These are phyloP conservation scores for Xylaria scruposa DNA, from an alignment of 495 filamentous ascomycete genomes.

Conservation along the genomic window DNA sequence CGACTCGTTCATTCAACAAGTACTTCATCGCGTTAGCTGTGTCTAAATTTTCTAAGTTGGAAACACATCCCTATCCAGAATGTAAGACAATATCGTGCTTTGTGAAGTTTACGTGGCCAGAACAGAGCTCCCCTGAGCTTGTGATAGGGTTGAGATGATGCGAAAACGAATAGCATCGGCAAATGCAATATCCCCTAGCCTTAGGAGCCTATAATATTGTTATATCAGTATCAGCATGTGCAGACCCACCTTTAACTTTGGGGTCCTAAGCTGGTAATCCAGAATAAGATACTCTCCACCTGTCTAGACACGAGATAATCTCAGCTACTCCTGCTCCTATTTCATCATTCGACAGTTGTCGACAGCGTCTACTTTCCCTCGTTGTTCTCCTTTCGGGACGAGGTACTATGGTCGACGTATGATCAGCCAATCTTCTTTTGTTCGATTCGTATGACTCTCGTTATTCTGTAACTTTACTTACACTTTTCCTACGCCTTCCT, in stretches of 20 bases:
- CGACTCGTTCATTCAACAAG: neutral
- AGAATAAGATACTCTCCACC: constrained; percentile 4
- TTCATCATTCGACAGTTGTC: constrained; percentile 23
- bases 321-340: constrained; percentile 26
- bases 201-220: neutral
- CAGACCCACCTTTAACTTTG: neutral
- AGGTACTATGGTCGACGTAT: constrained; percentile 13
- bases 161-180: neutral
- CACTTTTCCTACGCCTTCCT: constrained; percentile 22
- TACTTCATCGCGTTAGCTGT: neutral
- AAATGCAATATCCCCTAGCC: neutral
- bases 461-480: constrained; percentile 31
- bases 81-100: neutral
- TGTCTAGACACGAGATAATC: constrained; percentile 18
- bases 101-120: constrained; percentile 21
- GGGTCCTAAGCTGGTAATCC: neutral
- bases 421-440: neutral
- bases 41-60: neutral
- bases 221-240: neutral
- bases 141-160: neutral
- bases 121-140: neutral
- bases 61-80: neutral
- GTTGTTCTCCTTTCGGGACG: constrained; percentile 13
- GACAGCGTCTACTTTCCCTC: neutral
- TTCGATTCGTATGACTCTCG: constrained; percentile 33